Evolutionary conservation across 306 rosid species (phyloP), one percentile per base, ranked within the genome.

Genomic region (Acmispon strigosus): DNA sequence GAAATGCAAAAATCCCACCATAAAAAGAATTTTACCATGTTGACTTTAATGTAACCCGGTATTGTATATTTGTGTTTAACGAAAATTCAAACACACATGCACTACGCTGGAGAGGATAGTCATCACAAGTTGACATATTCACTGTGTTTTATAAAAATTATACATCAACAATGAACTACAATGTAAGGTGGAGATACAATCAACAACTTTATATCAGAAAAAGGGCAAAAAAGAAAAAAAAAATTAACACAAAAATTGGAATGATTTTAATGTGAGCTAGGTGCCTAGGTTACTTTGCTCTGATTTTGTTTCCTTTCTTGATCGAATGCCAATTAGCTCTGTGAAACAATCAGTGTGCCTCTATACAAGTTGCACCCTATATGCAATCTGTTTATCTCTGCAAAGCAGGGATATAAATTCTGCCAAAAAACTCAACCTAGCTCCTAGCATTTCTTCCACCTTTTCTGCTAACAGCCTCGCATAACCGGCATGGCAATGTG

Each of bases 401-500:
- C n/a, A 29, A 55, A 62, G 62, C 67, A 63, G 29, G 19, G 42
- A 45, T 29, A 69, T 36, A 71, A 69, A 43, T 50, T 49, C 24
- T 0, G 76, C 61, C 54, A 7, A 66, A 58, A 45, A 34, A 3
- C 50, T 55, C 73, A 62, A n/a, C 71, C 76, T 77, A 43, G 55
- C 56, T 79, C 77, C 62, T 60, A 5, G 85, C 86, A 77, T 82
- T 81, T 84, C 93, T 89, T 73, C 96, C 97, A 55, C 96, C 96
- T 78, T 70, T 86, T 78, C 84, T 86, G 84, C 96, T 83, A 41
- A 91, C 86, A 20, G 84, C 87, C 62, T 85, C 85, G 13, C 99
- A 95, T 27, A 91, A 76, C 41, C 99, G 88, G 56, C 99, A 95
- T 0, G 99, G 99, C 74, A 91, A 70, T 0, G 97, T 86, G 86